Conservation (phyloP, 116 monocot genomes). For the Thalassia testudinum region DNA sequence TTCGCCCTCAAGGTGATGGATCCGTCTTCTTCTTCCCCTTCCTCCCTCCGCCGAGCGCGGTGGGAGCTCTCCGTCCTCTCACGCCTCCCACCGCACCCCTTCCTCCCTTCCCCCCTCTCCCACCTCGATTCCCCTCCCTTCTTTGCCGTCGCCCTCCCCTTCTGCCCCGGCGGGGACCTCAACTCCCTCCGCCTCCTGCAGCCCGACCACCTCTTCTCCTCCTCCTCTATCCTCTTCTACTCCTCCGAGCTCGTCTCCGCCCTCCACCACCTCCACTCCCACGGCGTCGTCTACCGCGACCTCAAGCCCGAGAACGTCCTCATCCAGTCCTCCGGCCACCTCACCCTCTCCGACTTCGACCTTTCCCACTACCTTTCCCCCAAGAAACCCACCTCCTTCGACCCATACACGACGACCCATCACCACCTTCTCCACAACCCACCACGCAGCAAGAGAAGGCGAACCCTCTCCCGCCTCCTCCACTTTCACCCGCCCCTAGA, state of each 20-base stretch:
- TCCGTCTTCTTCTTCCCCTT: no score
- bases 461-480: constrained; percentile 37
- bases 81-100: constrained; percentile 25
- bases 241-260: no score
- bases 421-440: constrained; percentile 49
- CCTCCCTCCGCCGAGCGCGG: constrained; percentile 33
- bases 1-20: constrained; percentile 56
- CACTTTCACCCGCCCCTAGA: constrained; percentile 14
- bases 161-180: constrained; percentile 50
- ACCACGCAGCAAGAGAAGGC: constrained; percentile 47
- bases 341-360: no score
- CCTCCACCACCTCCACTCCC: no score
- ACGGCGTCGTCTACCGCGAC: no score
- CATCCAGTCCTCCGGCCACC: no score
- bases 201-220: constrained; percentile 29
- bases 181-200: constrained; percentile 25
- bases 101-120: constrained; percentile 42
- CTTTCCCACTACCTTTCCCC: constrained; percentile 35
- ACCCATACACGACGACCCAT: constrained; percentile 60
- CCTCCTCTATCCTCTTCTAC: constrained; percentile 22
- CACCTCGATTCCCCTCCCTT: constrained; percentile 28
- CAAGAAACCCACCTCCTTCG: constrained; percentile 38
- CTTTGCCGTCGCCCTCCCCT: constrained; percentile 49
- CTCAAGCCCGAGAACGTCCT: no score
- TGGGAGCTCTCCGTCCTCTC: constrained; percentile 57